Evolutionary conservation across 441 rosid species (phyloP), one percentile per base, ranked within the genome.

Genomic region (Erysimum cheiri): DNA sequence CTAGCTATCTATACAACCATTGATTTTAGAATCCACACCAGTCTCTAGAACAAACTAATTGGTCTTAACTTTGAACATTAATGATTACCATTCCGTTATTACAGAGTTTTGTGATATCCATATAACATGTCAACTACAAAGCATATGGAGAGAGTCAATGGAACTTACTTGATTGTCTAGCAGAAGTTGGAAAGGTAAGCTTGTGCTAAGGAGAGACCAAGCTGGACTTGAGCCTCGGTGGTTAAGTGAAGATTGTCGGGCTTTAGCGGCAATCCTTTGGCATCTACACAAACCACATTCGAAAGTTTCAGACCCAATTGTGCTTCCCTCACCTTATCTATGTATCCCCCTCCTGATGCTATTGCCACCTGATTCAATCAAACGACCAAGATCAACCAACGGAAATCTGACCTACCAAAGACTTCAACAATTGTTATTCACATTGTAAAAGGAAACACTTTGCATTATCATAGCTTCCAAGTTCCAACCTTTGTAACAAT

Each of bases 241-340:
- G 94, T 85, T 10, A 91, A 82, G 76, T 93, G 94, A 62, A 93
- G 90, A 52, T 91, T 61, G 63, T 93, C 97, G 1, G 85, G 78
- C 69, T 84, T 77, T 15, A 93, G 80, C 2, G 76, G 65, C 84
- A 91, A 75, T 17, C 97, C 97, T 63, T 80, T 87, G 2, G 97
- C 97, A 80, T 93, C 97, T 1, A 91, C 93, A 40, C 90, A 83
- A 1, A 78, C 83, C 35, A 88, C 89, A 64, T 91, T 87, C 0
- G 81, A 80, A 0, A 93, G 64, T 19, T 83, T 77, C 17, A 89
- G 76, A 11, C 83, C 79, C 17, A 85, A 46, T 66, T 93, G 97
- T 5, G 93, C 93, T 81, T 88, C 87, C 64, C 97, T 85, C 37
- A 91, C 93, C 52, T 73, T 85, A 67, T 87, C 96, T 19, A 87